A percentile compares a stretch with the other conserved stretches of the same genome.
Evolutionary conservation across 345 rosid species (phyloP).

Genomic region (Mallotus nudiflorus): DNA sequence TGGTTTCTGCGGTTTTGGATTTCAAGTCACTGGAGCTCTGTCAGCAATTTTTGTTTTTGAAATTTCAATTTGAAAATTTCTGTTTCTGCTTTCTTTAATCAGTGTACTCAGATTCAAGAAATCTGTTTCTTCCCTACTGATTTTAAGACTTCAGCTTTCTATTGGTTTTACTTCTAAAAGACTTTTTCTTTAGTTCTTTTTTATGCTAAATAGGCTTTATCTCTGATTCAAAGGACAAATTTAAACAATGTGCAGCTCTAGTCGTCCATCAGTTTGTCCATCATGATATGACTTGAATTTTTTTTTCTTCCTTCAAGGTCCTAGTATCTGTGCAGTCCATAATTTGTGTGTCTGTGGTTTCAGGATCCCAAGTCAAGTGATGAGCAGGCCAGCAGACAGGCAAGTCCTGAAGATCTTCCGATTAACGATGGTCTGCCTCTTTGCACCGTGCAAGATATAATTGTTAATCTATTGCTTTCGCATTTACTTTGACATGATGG

Average conservation of each 20-base stretch:
- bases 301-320: constrained; percentile 1
- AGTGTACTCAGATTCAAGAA: neutral
- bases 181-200: neutral
- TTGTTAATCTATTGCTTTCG: neutral
- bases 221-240: neutral
- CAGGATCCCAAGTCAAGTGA: constrained; percentile 20
- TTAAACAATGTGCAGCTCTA: neutral
- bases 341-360: constrained; percentile 20
- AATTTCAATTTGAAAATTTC: neutral
- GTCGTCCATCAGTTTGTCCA: neutral
- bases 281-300: constrained; percentile 7
- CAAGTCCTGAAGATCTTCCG: constrained; percentile 18
- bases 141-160: neutral
- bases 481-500: neutral
- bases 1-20: neutral
- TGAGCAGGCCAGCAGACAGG: constrained; percentile 19
- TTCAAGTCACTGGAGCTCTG: constrained; percentile 1
- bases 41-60: neutral
- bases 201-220: neutral
- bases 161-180: neutral
- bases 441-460: constrained; percentile 7
- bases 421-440: constrained; percentile 30
- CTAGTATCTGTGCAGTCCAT: neutral
- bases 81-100: neutral
- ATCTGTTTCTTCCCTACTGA: neutral